Base-by-base conservation (phyloP, 805 yeast genomes). In the Ogataea angusta region DNA sequence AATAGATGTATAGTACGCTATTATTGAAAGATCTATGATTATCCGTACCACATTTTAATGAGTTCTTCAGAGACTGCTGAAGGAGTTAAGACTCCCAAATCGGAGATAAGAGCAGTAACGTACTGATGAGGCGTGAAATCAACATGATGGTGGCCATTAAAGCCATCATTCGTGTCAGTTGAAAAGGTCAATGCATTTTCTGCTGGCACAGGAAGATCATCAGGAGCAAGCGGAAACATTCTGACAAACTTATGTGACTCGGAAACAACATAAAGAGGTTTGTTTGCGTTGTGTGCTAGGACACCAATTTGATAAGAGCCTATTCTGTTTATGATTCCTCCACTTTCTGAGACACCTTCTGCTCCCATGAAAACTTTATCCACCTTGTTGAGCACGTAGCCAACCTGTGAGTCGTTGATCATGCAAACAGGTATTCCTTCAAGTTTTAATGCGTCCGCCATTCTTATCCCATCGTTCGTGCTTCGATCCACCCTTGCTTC, bases 341-440 rank as follows among this genome's bases (percentile, higher is more conserved):
- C 99, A 60, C 95, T 84, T 68, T 93, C 99, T 3, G 96, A 95
- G 3, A 93, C 99, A 52, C 99, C 99, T 65, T 93, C 99, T 1
- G 99, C 99, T 40, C 99, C 99, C 50, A 93, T 93, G 49, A 93
- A 76, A 4, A 93, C 85, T 63, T 93, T 91, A 66, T 91, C 95
- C 10, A 90, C 89, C 61, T 85, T 85, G 61, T 88, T 90, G 44
- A 93, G 81, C 27, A 89, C 87, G 52, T 81, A 88, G 0, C 98
- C 98, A 10, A 91, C 97, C 6, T 96, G 95, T 39, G 88, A 80
- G 60, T 93, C 99, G 13, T 87, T 90, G 36, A 93, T 85, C 38
- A 89, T 72, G 38, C 87, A 81, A 10, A 84, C 93, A 0, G 98
- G 98, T 10, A 93, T 85, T 12, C 86, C 91, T 14, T 76, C 72